Evolutionary conservation across 2,329 filamentous ascomycete genomes (phyloP).

Genomic region (Hymenoscyphus occultus): DNA sequence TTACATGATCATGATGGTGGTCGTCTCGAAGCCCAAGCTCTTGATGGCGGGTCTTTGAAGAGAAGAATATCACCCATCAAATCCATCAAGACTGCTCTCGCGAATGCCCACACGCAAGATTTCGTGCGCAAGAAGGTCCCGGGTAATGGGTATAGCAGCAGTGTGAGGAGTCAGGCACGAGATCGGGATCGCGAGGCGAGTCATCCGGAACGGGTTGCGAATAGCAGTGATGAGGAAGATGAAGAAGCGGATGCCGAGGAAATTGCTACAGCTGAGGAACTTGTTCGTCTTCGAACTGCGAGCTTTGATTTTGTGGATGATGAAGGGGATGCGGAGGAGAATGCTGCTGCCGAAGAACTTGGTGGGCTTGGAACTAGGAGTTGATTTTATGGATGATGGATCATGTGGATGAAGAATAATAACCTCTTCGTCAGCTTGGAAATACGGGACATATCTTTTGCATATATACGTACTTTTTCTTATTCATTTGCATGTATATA

Average conservation of each 20-base stretch:
- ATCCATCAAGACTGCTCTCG: slow-evolving; percentile 64
- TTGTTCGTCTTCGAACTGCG: too few relatives aligned
- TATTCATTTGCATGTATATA: too few relatives aligned
- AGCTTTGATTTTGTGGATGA: neutral
- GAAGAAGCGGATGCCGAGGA: slow-evolving; percentile 26
- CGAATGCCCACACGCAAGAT: slow-evolving; percentile 83
- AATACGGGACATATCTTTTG: neutral
- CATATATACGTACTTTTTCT: neutral
- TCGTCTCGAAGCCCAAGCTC: slow-evolving; percentile 25
- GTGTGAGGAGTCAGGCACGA: slow-evolving; percentile 11
- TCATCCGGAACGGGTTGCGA: slow-evolving; percentile 11
- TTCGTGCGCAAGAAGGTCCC: slow-evolving; percentile 73
- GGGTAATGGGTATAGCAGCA: slow-evolving; percentile 18
- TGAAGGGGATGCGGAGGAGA: neutral
- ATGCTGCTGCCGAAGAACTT: too few relatives aligned
- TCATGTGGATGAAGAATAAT: too few relatives aligned
- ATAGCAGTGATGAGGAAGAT: slow-evolving; percentile 25
- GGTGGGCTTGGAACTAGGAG: neutral
- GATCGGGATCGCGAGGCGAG: slow-evolving; percentile 10
- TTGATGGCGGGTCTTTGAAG: slow-evolving; percentile 12
- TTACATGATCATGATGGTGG: too few relatives aligned
- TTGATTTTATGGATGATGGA: neutral
- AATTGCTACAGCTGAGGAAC: slow-evolving; percentile 17
- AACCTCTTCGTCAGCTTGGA: too few relatives aligned
- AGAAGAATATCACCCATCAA: slow-evolving; percentile 20